Percentiles rank a stretch among this genome's conserved stretches.
phyloP scores from a whole-genome alignment of 1,139 yeast genomes.

The Suhomyces coccinellae region DNA sequence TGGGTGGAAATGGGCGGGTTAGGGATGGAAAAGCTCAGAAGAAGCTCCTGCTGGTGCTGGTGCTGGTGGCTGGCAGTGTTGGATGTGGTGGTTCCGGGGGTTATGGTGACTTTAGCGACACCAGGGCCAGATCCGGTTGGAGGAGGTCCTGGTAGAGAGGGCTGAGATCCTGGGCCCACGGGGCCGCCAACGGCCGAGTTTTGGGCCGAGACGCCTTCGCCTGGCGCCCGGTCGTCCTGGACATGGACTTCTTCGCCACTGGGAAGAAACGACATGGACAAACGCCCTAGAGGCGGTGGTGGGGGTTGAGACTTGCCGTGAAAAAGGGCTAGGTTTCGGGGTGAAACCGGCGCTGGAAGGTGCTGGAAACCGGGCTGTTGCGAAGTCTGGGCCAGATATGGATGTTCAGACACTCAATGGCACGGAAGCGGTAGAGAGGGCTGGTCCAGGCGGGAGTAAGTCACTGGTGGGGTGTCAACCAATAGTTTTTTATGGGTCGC shows the following conservation, averaged over 20 bases:
- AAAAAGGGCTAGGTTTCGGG: neutral
- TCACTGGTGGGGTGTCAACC: constrained; percentile 1
- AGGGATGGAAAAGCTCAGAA: constrained; percentile 42
- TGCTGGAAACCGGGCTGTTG: no score
- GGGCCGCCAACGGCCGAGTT: constrained; percentile 19
- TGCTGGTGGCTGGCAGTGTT: constrained; percentile 47
- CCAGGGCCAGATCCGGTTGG: neutral
- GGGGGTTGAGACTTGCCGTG: no score
- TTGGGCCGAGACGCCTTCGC: neutral
- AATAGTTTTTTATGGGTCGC: constrained; percentile 4
- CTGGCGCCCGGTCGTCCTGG: neutral
- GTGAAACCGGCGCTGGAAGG: neutral
- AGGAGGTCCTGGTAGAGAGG: no score
- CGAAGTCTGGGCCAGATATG: neutral
- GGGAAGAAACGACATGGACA: constrained; percentile 6
- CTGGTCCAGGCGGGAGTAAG: neutral
- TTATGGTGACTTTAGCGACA: constrained; percentile 1
- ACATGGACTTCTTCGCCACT: constrained; percentile 1
- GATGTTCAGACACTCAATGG: neutral
- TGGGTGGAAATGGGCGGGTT: constrained; percentile 44
- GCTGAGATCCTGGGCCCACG: no score
- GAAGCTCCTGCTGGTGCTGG: constrained; percentile 47
- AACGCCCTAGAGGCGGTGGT: neutral
- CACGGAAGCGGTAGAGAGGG: neutral
- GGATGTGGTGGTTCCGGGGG: constrained; percentile 19